Evolutionary conservation across 2,329 filamentous ascomycete species (phyloP).

Genomic region (Cordyceps farinosa): DNA sequence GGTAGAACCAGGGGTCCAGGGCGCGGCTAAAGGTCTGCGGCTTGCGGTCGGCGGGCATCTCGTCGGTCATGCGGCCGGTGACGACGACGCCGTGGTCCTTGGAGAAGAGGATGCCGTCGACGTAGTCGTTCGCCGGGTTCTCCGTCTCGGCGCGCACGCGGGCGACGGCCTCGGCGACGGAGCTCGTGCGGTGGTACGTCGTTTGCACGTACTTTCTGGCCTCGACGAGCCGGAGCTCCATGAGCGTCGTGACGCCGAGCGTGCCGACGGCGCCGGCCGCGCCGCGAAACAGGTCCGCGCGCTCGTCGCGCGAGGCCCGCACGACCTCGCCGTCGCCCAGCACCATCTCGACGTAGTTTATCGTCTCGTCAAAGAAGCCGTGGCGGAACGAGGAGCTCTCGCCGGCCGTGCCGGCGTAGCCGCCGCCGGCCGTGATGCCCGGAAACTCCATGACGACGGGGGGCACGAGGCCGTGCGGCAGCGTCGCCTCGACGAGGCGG

Average conservation of each 20-base stretch:
- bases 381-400: constrained; percentile 68
- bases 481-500: constrained; percentile 60
- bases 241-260: constrained; percentile 62
- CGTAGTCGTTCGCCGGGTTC: constrained; percentile 56
- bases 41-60: constrained; percentile 35
- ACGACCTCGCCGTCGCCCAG: constrained; percentile 63
- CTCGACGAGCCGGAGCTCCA: constrained; percentile 61
- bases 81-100: constrained; percentile 62
- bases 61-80: constrained; percentile 59
- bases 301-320: constrained; percentile 41
- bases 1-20: constrained; percentile 72
- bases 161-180: constrained; percentile 45
- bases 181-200: constrained; percentile 54
- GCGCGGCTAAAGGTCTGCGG: constrained; percentile 56
- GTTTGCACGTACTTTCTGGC: constrained; percentile 60
- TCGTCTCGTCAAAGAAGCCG: constrained; percentile 67
- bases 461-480: constrained; percentile 63
- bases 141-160: constrained; percentile 47
- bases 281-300: constrained; percentile 59
- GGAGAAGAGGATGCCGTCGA: constrained; percentile 69
- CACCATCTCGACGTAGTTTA: constrained; percentile 65
- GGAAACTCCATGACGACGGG: constrained; percentile 75
- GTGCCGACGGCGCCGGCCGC: constrained; percentile 67
- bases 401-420: constrained; percentile 66
- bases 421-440: constrained; percentile 70